Evolutionary conservation across 176 grass and related monocot species (phyloP).

Genomic region (Carex myosuroides): DNA sequence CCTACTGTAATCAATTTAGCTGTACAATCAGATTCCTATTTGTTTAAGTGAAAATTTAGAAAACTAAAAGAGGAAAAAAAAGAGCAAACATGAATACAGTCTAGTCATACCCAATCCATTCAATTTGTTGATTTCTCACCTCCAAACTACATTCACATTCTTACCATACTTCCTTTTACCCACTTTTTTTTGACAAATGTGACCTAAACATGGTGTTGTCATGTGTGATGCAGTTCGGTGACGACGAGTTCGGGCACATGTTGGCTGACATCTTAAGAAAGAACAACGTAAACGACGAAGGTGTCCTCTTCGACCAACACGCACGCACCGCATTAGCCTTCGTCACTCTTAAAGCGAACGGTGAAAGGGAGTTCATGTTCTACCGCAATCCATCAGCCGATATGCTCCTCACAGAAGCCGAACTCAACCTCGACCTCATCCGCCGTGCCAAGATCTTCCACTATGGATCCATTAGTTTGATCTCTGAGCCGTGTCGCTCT

Average conservation of each 20-base stretch:
- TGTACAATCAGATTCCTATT: not conserved
- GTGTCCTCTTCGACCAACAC: slow-evolving; percentile 59
- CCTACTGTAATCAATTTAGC: not conserved
- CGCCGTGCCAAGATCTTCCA: slow-evolving; percentile 70
- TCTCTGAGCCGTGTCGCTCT: slow-evolving; percentile 64
- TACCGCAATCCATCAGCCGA: slow-evolving; percentile 84
- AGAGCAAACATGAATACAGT: not conserved
- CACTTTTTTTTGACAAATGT: not conserved
- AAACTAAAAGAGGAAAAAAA: not conserved
- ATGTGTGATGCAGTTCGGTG: slow-evolving; percentile 47
- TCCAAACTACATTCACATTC: not conserved
- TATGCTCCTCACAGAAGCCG: slow-evolving; percentile 63
- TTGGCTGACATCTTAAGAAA: slow-evolving; percentile 72
- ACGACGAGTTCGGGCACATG: slow-evolving; percentile 95
- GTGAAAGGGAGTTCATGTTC: slow-evolving; percentile 98
- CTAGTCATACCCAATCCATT: too few species aligned
- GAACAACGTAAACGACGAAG: slow-evolving; percentile 58
- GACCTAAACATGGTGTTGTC: not conserved
- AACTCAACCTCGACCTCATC: slow-evolving; percentile 72
- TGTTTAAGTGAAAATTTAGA: not conserved
- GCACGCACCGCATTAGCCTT: slow-evolving; percentile 79
- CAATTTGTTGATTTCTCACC: too few species aligned
- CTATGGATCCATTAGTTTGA: slow-evolving; percentile 87
- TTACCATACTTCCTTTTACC: not conserved
- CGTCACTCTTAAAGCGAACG: slow-evolving; percentile 60